Conservation (phyloP, 345 rosid genomes). For the Linum lewisii region DNA sequence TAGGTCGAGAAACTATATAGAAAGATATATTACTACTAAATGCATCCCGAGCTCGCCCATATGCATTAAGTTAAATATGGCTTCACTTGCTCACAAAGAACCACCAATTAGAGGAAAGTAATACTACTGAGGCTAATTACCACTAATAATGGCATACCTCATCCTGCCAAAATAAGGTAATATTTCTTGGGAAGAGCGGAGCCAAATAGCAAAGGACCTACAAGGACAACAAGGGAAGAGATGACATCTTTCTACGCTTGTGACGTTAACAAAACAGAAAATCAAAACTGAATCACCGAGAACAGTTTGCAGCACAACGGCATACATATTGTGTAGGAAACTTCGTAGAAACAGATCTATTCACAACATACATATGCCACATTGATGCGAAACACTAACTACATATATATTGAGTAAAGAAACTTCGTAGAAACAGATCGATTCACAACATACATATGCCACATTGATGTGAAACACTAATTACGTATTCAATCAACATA, state of each 20-base stretch:
- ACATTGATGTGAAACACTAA: not conserved
- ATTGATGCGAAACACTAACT: too few species aligned
- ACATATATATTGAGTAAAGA: too few species aligned
- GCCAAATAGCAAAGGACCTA: constrained; percentile 90
- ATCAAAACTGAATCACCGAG: not conserved
- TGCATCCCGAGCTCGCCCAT: not conserved
- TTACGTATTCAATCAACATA: not conserved
- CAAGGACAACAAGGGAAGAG: constrained; percentile 16
- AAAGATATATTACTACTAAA: not conserved
- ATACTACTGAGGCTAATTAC: not conserved
- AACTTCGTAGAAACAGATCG: not conserved
- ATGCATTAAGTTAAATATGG: not conserved
- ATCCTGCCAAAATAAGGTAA: constrained; percentile 91
- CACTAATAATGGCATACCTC: constrained; percentile 54
- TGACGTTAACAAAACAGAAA: not conserved
- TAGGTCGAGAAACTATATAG: not conserved
- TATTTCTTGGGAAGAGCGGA: constrained; percentile 84
- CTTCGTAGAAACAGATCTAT: too few species aligned
- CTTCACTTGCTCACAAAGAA: not conserved
- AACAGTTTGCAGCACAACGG: not conserved
- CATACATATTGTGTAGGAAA: too few species aligned
- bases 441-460: not conserved
- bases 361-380: too few species aligned
- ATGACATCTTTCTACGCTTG: not conserved
- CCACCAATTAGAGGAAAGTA: not conserved